Conservation (phyloP, 768 basidiomycete genomes). For the Pleurotus cornucopiae region DNA sequence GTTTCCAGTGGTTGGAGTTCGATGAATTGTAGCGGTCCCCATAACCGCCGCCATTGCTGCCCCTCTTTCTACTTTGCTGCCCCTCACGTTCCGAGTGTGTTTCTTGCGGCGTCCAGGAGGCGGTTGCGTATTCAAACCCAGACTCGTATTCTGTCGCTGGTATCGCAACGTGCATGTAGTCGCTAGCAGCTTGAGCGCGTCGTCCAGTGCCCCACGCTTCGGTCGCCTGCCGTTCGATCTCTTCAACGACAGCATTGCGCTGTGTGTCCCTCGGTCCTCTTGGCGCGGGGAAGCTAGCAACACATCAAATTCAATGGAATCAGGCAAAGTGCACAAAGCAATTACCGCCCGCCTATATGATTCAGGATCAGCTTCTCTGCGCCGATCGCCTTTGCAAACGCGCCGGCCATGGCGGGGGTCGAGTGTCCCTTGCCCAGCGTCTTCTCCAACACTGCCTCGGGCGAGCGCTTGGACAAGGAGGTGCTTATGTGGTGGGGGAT, state of each 20-base stretch:
- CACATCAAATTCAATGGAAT: background rate
- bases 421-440: slow-evolving; percentile 73
- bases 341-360: slow-evolving; percentile 70
- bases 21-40: no score
- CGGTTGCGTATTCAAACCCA: no score
- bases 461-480: slow-evolving; percentile 35
- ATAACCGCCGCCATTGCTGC: no score
- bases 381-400: slow-evolving; percentile 58
- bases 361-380: slow-evolving; percentile 69
- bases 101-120: background rate
- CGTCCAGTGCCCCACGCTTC: slow-evolving; percentile 48
- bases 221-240: slow-evolving; percentile 62
- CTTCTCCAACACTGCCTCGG: slow-evolving; percentile 39
- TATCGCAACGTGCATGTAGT: slow-evolving; percentile 48
- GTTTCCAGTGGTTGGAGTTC: no score
- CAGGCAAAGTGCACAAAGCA: background rate
- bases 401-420: slow-evolving; percentile 73
- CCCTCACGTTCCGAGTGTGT: background rate
- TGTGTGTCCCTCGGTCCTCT: slow-evolving; percentile 27
- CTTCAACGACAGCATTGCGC: slow-evolving; percentile 46
- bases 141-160: slow-evolving; percentile 16
- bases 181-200: slow-evolving; percentile 49
- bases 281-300: slow-evolving; percentile 50
- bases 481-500: slow-evolving; percentile 55
- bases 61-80: background rate